Conservation (phyloP, 148 eudicot species). For the Vaccinium vitisidaea region DNA sequence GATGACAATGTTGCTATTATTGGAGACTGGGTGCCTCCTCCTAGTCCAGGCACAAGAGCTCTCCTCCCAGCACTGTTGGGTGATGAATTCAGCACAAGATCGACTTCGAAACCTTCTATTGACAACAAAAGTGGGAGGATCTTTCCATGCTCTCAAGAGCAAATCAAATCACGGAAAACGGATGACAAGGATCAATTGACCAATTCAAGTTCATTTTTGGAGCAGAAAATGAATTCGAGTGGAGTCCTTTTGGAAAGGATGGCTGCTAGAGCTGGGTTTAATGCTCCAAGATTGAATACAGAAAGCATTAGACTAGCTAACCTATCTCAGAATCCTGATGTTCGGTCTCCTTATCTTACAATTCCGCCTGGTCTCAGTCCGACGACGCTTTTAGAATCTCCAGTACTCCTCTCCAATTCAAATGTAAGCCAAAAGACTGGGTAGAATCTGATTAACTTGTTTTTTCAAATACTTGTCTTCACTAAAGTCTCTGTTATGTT, state of each 20-base stretch:
- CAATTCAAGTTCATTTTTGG: conserved; percentile 19
- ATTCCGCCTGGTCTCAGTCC: conserved; percentile 60
- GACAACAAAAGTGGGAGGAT: conserved; percentile 16
- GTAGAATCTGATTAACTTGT: background rate
- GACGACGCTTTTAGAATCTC: conserved; percentile 50
- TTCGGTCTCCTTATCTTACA: conserved; percentile 40
- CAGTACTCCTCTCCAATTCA: conserved; percentile 52
- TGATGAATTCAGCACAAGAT: conserved; percentile 34
- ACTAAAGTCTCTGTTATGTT: background rate
- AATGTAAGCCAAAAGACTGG: conserved; percentile 31
- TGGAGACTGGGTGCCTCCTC: conserved; percentile 49
- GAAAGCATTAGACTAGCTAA: conserved; percentile 40
- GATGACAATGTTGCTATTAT: conserved; percentile 2
- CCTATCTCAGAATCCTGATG: conserved; percentile 27
- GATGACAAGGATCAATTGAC: conserved; percentile 24
- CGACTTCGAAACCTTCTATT: conserved; percentile 14
- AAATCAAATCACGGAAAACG: conserved; percentile 12
- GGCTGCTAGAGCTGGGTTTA: conserved; percentile 59
- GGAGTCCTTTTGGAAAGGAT: conserved; percentile 52
- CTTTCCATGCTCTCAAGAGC: conserved; percentile 22
- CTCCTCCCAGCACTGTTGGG: conserved; percentile 35
- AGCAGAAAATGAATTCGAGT: conserved; percentile 38
- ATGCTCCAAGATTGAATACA: conserved; percentile 58
- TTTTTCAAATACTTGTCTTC: background rate
- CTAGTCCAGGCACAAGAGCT: conserved; percentile 43